A percentile compares a stretch with the other conserved stretches of the same genome.
Evolutionary conservation across 805 yeast genomes (phyloP).

Genomic region (Candida germanica): DNA sequence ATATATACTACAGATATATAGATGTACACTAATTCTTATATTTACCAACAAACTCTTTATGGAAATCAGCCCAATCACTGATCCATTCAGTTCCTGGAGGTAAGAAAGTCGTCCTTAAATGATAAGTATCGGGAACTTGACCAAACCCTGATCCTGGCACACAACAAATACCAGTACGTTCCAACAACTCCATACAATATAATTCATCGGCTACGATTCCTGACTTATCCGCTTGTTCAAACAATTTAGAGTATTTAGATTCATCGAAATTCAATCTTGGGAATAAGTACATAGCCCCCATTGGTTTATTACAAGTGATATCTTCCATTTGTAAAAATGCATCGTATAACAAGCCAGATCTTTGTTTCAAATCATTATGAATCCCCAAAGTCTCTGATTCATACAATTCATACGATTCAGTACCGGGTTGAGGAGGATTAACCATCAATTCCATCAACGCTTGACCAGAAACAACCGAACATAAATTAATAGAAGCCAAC

Average conservation of each 20-base stretch:
- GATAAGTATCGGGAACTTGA: conserved; percentile 84
- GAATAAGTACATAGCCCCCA: conserved; percentile 97
- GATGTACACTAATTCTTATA: conserved; percentile 32
- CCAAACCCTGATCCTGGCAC: conserved; percentile 98
- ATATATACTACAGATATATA: no score
- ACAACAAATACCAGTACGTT: conserved; percentile 90
- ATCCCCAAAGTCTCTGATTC: conserved; percentile 59
- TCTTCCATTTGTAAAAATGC: conserved; percentile 80
- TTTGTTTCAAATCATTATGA: conserved; percentile 55
- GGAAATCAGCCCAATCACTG: conserved; percentile 74
- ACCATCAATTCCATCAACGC: conserved; percentile 90
- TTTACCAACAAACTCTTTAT: conserved; percentile 60
- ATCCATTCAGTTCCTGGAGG: conserved; percentile 96
- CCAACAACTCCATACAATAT: conserved; percentile 81
- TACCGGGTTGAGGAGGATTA: conserved; percentile 82
- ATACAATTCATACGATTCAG: conserved; percentile 68
- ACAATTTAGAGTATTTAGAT: conserved; percentile 48
- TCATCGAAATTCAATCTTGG: conserved; percentile 67
- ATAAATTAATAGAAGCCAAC: conserved; percentile 84
- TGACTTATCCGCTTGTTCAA: conserved; percentile 53
- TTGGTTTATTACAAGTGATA: conserved; percentile 81
- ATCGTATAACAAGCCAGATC: conserved; percentile 62
- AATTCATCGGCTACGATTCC: conserved; percentile 76
- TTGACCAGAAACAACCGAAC: conserved; percentile 96
- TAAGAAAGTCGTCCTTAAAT: conserved; percentile 92